Percentiles rank a stretch among this genome's conserved stretches.
Conservation (phyloP, 2,329 filamentous ascomycete genomes). For the Didymella pomorum region DNA sequence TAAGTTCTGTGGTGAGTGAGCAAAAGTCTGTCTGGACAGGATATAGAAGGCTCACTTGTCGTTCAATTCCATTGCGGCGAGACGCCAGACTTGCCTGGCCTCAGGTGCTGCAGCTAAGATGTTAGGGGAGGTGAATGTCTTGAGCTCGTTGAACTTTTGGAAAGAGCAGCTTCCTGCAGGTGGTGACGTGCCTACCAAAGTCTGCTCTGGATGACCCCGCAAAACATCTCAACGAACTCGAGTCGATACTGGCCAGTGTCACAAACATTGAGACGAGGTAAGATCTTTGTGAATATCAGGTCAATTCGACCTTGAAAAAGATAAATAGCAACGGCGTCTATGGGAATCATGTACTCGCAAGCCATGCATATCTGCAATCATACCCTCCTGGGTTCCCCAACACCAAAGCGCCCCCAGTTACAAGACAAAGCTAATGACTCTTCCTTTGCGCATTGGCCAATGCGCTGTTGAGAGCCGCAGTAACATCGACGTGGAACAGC, state of each 20-base stretch:
- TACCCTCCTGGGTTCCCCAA: constrained; percentile 4
- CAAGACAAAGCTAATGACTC: constrained; percentile 34
- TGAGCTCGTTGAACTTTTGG: too few species aligned
- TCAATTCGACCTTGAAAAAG: constrained; percentile 6
- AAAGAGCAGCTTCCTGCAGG: too few species aligned
- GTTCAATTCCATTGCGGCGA: too few species aligned
- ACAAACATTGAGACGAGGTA: background rate
- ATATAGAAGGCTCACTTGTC: too few species aligned
- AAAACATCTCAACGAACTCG: background rate
- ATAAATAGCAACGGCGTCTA: constrained; percentile 16
- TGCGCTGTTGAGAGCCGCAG: constrained; percentile 88
- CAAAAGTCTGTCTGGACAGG: too few species aligned
- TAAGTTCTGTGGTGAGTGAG: too few species aligned
- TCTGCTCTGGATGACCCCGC: too few species aligned
- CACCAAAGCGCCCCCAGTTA: constrained; percentile 13
- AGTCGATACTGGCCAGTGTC: background rate
- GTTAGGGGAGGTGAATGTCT: too few species aligned
- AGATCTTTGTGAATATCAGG: background rate
- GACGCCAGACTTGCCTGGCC: too few species aligned
- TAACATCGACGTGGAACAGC: constrained; percentile 95
- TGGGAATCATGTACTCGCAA: constrained; percentile 20
- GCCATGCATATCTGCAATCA: constrained; percentile 11
- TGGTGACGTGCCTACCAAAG: too few species aligned
- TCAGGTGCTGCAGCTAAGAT: too few species aligned
- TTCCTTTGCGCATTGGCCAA: constrained; percentile 73